Conservation (phyloP, 75 land plant genomes). For the Pinus tabuliformis region DNA sequence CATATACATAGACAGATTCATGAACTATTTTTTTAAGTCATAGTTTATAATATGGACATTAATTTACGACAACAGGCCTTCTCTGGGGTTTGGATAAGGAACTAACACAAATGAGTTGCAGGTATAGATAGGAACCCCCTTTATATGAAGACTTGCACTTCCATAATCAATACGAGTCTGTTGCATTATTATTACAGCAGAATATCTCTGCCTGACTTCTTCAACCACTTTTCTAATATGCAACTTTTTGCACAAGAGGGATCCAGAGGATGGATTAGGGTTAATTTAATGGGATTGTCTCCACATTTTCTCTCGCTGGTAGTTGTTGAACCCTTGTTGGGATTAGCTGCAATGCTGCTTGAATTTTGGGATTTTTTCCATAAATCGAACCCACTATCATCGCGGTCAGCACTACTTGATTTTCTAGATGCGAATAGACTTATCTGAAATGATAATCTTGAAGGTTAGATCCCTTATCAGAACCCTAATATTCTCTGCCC, state of each 20-base stretch:
- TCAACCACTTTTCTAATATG: not conserved
- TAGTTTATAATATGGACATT: too few relatives aligned
- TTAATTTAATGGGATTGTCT: not conserved
- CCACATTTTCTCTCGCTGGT: not conserved
- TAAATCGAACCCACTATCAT: conserved; percentile 4
- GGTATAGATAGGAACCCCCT: conserved; percentile 16
- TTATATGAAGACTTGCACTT: not conserved
- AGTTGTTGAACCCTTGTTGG: not conserved
- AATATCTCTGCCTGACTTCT: not conserved
- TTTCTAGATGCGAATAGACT: conserved; percentile 38
- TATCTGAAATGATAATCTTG: conserved; percentile 55
- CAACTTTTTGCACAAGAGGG: not conserved
- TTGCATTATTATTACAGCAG: not conserved
- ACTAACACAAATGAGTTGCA: not conserved
- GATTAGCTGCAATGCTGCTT: not conserved
- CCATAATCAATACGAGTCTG: not conserved
- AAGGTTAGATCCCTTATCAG: conserved; percentile 1
- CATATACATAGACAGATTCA: too few relatives aligned
- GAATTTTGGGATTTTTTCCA: not conserved
- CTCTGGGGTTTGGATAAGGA: not conserved
- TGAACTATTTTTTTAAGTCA: too few relatives aligned
- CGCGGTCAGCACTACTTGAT: not conserved
- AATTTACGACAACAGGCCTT: too few relatives aligned
- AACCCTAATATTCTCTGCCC: not conserved
- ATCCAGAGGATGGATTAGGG: not conserved